phyloP scores from a whole-genome alignment of 805 yeast species.

The Kodamaea jinghongensis region DNA sequence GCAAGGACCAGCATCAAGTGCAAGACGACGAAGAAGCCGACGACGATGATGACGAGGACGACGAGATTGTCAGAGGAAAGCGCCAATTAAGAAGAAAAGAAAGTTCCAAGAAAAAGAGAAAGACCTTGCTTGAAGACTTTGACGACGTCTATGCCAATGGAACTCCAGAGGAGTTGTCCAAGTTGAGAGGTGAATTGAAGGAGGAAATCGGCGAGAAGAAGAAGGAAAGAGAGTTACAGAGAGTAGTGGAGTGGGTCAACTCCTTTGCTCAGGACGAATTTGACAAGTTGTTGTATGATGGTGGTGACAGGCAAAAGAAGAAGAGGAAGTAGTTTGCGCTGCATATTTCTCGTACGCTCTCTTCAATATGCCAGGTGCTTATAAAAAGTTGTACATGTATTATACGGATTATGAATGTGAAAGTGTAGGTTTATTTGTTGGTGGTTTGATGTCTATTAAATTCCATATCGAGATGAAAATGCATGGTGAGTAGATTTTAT shows the following conservation, averaged over 20 bases:
- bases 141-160: conserved; percentile 31
- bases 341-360: too few species aligned
- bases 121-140: conserved; percentile 29
- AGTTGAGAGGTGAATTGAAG: conserved; percentile 25
- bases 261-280: conserved; percentile 50
- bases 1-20: conserved; percentile 13
- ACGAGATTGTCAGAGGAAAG: conserved; percentile 1
- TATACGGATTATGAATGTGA: not conserved
- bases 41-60: conserved; percentile 26
- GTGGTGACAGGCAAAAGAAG: conserved; percentile 37
- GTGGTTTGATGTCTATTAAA: too few species aligned
- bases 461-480: too few species aligned
- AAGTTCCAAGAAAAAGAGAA: conserved; percentile 25
- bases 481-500: too few species aligned
- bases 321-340: conserved; percentile 1
- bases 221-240: conserved; percentile 39
- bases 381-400: too few species aligned
- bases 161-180: conserved; percentile 22
- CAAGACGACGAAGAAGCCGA: conserved; percentile 18
- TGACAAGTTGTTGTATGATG: conserved; percentile 57
- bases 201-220: conserved; percentile 30
- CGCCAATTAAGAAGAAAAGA: conserved; percentile 5
- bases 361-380: too few species aligned
- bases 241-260: conserved; percentile 63
- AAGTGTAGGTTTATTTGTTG: not conserved